Evolutionary conservation across 2,329 filamentous ascomycete genomes (phyloP).

Genomic region (Ampelomyces quisqualis): DNA sequence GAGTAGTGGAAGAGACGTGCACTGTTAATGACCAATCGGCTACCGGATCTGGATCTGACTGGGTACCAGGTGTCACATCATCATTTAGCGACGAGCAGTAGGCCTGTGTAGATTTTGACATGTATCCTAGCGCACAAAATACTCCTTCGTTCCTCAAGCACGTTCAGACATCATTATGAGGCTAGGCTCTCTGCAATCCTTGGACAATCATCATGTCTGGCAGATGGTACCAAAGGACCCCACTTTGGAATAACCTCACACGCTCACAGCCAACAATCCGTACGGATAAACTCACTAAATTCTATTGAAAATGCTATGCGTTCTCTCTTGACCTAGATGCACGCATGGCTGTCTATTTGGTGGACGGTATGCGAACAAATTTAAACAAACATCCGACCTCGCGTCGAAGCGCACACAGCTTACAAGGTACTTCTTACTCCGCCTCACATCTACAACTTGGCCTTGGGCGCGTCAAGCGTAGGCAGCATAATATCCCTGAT

Average conservation of each 20-base stretch:
- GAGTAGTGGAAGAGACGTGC: conserved; percentile 22
- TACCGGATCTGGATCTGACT: conserved; percentile 24
- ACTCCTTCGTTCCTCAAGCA: conserved; percentile 6
- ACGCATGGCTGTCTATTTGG: too few species aligned
- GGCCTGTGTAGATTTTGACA: conserved; percentile 23
- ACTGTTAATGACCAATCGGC: conserved; percentile 30
- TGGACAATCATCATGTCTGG: too few species aligned
- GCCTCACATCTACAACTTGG: conserved; percentile 69
- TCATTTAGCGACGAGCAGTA: conserved; percentile 17
- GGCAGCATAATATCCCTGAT: conserved; percentile 83
- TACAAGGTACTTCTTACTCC: not conserved
- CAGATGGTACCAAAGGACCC: too few species aligned
- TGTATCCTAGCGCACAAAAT: conserved; percentile 23
- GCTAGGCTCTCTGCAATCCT: too few species aligned
- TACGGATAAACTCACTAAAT: too few species aligned
- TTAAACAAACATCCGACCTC: not conserved
- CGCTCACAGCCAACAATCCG: too few species aligned
- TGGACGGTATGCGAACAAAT: too few species aligned
- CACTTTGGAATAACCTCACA: too few species aligned
- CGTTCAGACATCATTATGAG: too few species aligned
- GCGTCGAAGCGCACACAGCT: not conserved
- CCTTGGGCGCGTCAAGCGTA: conserved; percentile 75
- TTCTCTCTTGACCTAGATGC: too few species aligned
- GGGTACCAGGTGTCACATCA: conserved; percentile 13
- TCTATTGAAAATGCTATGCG: too few species aligned